Base-by-base conservation (phyloP, 345 rosid species). In the Gossypium rotundifolium region DNA sequence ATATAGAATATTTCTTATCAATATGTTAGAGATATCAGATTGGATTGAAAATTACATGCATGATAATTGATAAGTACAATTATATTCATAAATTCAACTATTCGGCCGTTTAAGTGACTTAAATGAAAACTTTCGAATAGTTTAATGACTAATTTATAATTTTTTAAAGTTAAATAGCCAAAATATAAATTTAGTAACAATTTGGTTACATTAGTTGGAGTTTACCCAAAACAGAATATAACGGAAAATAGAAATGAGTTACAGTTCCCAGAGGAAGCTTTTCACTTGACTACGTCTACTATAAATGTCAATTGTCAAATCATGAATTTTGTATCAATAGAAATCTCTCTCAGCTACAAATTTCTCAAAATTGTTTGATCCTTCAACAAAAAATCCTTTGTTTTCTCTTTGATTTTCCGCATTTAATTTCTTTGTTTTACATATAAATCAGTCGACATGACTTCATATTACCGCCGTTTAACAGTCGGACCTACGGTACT, bases 391-490 rank as follows among this genome's bases (percentile, higher is more conserved):
- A 52, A 16, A 52, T 52, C 55, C n/a, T 52, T 5, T 16, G 6
- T 52, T 52, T 52, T 5, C 40, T 33, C 7, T 33, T 33, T 4
- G 7, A 33, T 33, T 33, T 33, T 33, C 2, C 7, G 7, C 40
- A 33, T 33, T 40, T 72, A 25, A 23, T 2, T 16, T 42, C 7
- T 6, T 40, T 13, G 18, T 29, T 73, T 60, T 25, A 1, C 51
- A 45, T 48, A 14, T 14, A 49, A 73, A 62, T 46, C 4, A 3
- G 49, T 17, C 60, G 70, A 45, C 78, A 90, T 93, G 98, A 78
- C 87, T 52, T 86, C 89, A 55, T 82, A 78, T 80, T 79, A 79
- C 85, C 74, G 82, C 81, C 86, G 86, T 76, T 74, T 85, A 74
- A 75, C 79, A 71, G 73, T 77, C 83, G 85, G 80, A 22, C 73